phyloP scores from a whole-genome alignment of 257 asterid species.

The Apocynum venetum region DNA sequence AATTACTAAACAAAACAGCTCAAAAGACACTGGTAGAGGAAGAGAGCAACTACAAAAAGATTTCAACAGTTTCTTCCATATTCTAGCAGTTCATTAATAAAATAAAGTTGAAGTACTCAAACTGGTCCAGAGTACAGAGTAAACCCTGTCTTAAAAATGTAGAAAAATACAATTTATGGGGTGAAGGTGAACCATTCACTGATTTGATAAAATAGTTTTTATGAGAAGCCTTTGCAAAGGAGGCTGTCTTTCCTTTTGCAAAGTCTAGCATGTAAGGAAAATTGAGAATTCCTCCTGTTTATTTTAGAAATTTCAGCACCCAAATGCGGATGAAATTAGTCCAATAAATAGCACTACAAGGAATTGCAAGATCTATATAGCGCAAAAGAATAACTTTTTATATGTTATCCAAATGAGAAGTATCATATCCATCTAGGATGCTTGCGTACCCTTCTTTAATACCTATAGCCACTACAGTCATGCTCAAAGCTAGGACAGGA shows the following conservation, averaged over 20 bases:
- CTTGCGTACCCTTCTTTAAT: constrained; percentile 84
- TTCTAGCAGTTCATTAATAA: neutral
- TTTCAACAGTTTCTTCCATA: neutral
- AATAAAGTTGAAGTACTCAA: neutral
- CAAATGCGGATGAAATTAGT: neutral
- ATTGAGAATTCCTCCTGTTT: no score
- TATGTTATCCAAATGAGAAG: neutral
- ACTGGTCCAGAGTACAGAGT: neutral
- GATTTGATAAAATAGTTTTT: neutral
- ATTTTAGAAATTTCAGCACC: neutral
- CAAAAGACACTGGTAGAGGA: neutral
- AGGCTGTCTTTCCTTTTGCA: neutral
- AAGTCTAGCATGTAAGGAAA: neutral
- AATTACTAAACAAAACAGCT: neutral
- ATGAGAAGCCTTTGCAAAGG: neutral
- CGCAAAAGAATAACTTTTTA: neutral
- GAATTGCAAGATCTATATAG: neutral
- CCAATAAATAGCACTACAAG: neutral
- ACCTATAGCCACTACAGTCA: constrained; percentile 72
- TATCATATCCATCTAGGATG: neutral
- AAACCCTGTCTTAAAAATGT: neutral
- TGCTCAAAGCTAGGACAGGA: constrained; percentile 80
- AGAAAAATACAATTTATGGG: neutral
- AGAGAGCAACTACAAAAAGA: neutral
- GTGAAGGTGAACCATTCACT: neutral